Conservation (phyloP, 2,329 filamentous ascomycete species). For the Parascedosporium putredinis region DNA sequence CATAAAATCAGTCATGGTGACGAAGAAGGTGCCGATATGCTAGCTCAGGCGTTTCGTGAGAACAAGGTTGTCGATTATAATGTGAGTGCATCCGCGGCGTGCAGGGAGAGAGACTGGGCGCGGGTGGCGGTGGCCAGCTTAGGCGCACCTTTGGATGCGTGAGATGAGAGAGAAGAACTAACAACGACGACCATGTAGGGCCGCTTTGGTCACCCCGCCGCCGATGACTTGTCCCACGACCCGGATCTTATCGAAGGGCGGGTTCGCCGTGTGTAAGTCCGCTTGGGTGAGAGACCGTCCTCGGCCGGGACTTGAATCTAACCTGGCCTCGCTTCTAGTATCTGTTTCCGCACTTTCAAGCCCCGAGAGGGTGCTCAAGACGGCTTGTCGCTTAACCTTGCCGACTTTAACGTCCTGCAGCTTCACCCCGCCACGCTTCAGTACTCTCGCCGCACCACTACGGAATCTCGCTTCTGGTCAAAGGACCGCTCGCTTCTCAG, state of each 20-base stretch:
- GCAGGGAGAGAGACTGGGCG: too few species aligned
- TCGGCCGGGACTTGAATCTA: not conserved
- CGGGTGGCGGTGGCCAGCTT: too few species aligned
- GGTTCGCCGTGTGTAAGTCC: constrained; percentile 24
- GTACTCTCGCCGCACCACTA: constrained; percentile 26
- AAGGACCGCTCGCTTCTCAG: constrained; percentile 25
- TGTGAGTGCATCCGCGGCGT: constrained; percentile 17
- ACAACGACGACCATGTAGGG: constrained; percentile 13
- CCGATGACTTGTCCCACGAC: constrained; percentile 11
- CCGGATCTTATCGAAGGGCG: constrained; percentile 21
- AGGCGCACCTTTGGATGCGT: too few species aligned
- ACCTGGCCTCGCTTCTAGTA: constrained; percentile 16
- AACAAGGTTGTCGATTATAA: constrained; percentile 20
- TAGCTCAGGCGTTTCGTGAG: constrained; percentile 22
- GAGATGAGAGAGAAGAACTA: too few species aligned
- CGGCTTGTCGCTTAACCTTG: constrained; percentile 24
- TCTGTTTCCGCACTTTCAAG: constrained; percentile 25
- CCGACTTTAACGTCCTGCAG: constrained; percentile 24
- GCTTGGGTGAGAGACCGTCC: too few species aligned
- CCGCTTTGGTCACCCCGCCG: constrained; percentile 15
- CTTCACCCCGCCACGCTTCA: constrained; percentile 29
- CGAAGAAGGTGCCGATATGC: constrained; percentile 18
- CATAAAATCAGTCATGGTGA: constrained; percentile 24
- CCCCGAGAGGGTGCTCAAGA: constrained; percentile 21
- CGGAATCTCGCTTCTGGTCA: constrained; percentile 30